Percentiles rank a stretch among this genome's conserved stretches.
Evolutionary conservation across 345 rosid genomes (phyloP).

Genomic region (Streptanthus diversifolius): DNA sequence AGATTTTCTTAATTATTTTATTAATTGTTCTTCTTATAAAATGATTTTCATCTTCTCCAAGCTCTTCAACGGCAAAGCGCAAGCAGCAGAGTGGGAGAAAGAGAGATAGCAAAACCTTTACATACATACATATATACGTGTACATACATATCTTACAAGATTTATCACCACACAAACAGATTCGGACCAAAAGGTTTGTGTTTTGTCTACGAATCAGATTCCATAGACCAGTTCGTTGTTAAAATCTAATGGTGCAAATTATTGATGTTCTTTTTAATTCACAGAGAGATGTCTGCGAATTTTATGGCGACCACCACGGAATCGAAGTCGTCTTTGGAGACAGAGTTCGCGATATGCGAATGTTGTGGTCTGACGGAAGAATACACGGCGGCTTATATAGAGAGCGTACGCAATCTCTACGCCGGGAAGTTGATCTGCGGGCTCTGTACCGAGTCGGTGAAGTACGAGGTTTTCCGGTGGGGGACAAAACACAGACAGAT

Average conservation of each 20-base stretch:
- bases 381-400: constrained; percentile 69
- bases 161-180: neutral
- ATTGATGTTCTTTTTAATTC: neutral
- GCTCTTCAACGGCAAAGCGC: constrained; percentile 17
- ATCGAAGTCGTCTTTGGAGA: constrained; percentile 40
- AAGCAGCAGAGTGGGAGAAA: constrained; percentile 33
- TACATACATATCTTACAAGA: neutral
- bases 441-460: constrained; percentile 77
- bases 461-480: constrained; percentile 48
- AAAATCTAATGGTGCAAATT: neutral
- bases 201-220: neutral
- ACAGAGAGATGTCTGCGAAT: neutral
- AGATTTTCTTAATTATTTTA: neutral
- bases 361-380: constrained; percentile 76
- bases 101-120: constrained; percentile 11
- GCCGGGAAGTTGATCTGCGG: constrained; percentile 80
- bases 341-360: constrained; percentile 52
- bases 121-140: neutral
- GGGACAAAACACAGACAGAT: constrained; percentile 48
- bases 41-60: constrained; percentile 10
- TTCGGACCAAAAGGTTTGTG: neutral
- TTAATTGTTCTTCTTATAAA: neutral
- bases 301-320: neutral
- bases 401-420: constrained; percentile 47
- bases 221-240: neutral